Evolutionary conservation across 257 asterid genomes (phyloP).

Genomic region (Haberlea rhodopensis): DNA sequence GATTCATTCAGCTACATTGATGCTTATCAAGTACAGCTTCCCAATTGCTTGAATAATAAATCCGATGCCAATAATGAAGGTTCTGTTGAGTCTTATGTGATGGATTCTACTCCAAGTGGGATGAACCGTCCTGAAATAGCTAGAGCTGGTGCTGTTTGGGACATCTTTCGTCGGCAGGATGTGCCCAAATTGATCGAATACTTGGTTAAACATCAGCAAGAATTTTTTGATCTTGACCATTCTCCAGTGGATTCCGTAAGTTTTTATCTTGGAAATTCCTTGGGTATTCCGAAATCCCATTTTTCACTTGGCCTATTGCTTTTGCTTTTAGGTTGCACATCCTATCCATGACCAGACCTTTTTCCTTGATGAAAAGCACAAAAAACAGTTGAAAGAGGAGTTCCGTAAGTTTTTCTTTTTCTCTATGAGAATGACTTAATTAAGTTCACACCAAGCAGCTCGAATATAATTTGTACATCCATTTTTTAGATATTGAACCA

Average conservation of each 20-base stretch:
- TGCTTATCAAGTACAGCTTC: background rate
- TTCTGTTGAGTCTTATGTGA: slow-evolving; percentile 15
- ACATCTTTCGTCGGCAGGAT: slow-evolving; percentile 49
- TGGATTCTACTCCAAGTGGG: slow-evolving; percentile 13
- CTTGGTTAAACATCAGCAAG: slow-evolving; percentile 39
- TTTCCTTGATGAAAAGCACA: slow-evolving; percentile 43
- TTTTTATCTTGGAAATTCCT: slow-evolving; percentile 8
- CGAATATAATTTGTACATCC: slow-evolving; percentile 5
- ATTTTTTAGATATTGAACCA: slow-evolving; percentile 38
- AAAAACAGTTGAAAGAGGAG: slow-evolving; percentile 40
- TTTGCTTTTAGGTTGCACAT: slow-evolving; percentile 37
- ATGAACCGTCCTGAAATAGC: slow-evolving; percentile 20
- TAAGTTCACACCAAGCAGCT: background rate
- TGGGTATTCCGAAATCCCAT: background rate
- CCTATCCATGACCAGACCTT: slow-evolving; percentile 50
- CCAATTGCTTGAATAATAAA: slow-evolving; percentile 7
- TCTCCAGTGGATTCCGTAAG: slow-evolving; percentile 35
- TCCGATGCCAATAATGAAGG: background rate
- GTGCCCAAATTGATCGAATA: slow-evolving; percentile 44
- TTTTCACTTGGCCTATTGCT: slow-evolving; percentile 13
- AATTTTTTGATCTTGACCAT: slow-evolving; percentile 32
- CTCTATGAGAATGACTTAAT: background rate
- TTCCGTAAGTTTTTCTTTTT: slow-evolving; percentile 31
- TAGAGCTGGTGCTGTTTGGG: slow-evolving; percentile 47
- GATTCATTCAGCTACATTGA: background rate